phyloP scores from a whole-genome alignment of 73 alveolate species.

The Breviolum minutum region DNA sequence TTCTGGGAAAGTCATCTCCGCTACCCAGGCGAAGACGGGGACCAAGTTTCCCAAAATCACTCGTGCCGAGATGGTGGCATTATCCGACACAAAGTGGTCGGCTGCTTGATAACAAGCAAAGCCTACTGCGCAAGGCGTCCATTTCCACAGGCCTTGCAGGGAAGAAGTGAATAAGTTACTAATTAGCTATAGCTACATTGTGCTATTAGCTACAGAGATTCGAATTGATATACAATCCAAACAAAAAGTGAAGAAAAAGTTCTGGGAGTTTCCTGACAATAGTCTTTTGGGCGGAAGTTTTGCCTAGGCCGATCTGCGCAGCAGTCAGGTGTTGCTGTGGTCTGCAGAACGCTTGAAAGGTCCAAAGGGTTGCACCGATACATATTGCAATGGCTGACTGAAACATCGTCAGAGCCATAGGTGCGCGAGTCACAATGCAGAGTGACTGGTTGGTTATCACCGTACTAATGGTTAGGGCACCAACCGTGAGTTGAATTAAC shows the following conservation, averaged over 20 bases:
- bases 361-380: constrained; percentile 16
- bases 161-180: too few relatives aligned
- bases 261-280: neutral
- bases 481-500: constrained; percentile 60
- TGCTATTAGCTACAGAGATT: neutral
- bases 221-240: too few relatives aligned
- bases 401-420: constrained; percentile 64
- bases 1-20: constrained; percentile 18
- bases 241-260: neutral
- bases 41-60: constrained; percentile 58
- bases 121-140: constrained; percentile 57
- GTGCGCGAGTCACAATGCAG: constrained; percentile 71
- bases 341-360: neutral
- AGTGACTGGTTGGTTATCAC: constrained; percentile 53
- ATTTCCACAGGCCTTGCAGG: constrained; percentile 28
- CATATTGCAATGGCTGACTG: neutral
- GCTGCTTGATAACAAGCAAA: constrained; percentile 28
- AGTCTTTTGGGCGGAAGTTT: too few relatives aligned
- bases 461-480: constrained; percentile 37
- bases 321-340: neutral
- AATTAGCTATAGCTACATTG: too few relatives aligned
- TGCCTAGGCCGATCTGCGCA: neutral
- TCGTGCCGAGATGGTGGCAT: constrained; percentile 50
- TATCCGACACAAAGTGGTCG: constrained; percentile 66
- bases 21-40: constrained; percentile 41